A percentile compares a stretch with the other conserved stretches of the same genome.
Evolutionary conservation across 1,139 yeast genomes (phyloP).

Genomic region (Schwanniomyces etchellsii): DNA sequence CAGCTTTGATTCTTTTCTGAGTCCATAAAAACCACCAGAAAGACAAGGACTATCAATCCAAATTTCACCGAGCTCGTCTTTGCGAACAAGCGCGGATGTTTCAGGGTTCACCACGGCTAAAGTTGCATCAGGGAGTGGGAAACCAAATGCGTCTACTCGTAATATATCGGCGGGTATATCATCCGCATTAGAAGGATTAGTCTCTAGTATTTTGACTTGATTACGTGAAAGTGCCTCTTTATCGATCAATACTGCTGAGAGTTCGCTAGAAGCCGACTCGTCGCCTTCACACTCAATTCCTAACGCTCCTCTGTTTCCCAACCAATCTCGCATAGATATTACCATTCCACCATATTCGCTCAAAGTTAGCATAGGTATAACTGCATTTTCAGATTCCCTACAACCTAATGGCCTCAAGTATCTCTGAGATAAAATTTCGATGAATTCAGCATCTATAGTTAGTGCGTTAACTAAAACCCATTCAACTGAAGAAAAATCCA

Average conservation of each 20-base stretch:
- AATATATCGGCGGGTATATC: conserved; percentile 48
- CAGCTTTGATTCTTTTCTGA: conserved; percentile 58
- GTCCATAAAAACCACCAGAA: conserved; percentile 84
- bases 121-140: conserved; percentile 90
- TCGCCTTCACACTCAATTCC: conserved; percentile 32
- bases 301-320: conserved; percentile 60
- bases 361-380: conserved; percentile 84
- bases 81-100: conserved; percentile 58
- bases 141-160: conserved; percentile 89
- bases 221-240: conserved; percentile 78
- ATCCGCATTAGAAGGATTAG: conserved; percentile 51
- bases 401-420: conserved; percentile 92
- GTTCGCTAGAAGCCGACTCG: conserved; percentile 34
- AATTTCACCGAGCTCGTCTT: conserved; percentile 88
- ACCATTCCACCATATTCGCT: conserved; percentile 97
- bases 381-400: conserved; percentile 65
- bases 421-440: conserved; percentile 84
- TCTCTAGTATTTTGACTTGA: conserved; percentile 63
- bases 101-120: conserved; percentile 94
- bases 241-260: conserved; percentile 73
- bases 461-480: conserved; percentile 90
- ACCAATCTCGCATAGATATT: conserved; percentile 86
- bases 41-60: conserved; percentile 93
- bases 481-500: conserved; percentile 72
- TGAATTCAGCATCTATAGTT: conserved; percentile 92